Conservation (phyloP, 2,329 filamentous ascomycete species). For the Helminthosporium solani region DNA sequence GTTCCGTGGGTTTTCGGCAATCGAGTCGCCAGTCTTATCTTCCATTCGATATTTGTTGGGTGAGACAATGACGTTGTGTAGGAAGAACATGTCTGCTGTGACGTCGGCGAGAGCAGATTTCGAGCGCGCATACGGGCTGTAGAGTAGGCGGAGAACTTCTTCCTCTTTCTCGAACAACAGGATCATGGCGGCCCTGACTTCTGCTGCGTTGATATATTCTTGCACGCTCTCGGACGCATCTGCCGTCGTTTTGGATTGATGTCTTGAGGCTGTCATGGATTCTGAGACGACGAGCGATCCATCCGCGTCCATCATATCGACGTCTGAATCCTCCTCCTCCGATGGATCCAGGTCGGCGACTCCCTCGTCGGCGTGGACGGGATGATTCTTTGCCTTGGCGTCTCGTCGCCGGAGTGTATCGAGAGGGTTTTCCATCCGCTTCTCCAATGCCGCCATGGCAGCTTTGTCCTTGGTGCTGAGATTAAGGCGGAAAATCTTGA, state of each 20-base stretch:
- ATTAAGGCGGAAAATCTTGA: constrained; percentile 90
- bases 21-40: constrained; percentile 75
- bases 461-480: constrained; percentile 72
- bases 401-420: constrained; percentile 56
- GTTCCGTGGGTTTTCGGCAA: constrained; percentile 88
- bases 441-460: constrained; percentile 69
- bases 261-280: constrained; percentile 35
- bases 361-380: constrained; percentile 63
- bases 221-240: constrained; percentile 50
- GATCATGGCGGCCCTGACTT: constrained; percentile 75
- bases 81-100: constrained; percentile 91
- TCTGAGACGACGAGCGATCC: constrained; percentile 57
- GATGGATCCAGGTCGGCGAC: constrained; percentile 62
- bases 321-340: constrained; percentile 47
- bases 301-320: constrained; percentile 42
- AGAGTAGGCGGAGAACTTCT: constrained; percentile 81
- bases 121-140: constrained; percentile 69
- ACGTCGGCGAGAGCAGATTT: constrained; percentile 58
- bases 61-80: constrained; percentile 81
- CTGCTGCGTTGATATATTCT: constrained; percentile 77
- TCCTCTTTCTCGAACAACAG: constrained; percentile 85
- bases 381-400: constrained; percentile 46
- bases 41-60: constrained; percentile 91
- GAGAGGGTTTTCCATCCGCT: constrained; percentile 71
- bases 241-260: constrained; percentile 43